Evolutionary conservation across 305 asterid species (phyloP).

Genomic region (Fraxinus latifolia): DNA sequence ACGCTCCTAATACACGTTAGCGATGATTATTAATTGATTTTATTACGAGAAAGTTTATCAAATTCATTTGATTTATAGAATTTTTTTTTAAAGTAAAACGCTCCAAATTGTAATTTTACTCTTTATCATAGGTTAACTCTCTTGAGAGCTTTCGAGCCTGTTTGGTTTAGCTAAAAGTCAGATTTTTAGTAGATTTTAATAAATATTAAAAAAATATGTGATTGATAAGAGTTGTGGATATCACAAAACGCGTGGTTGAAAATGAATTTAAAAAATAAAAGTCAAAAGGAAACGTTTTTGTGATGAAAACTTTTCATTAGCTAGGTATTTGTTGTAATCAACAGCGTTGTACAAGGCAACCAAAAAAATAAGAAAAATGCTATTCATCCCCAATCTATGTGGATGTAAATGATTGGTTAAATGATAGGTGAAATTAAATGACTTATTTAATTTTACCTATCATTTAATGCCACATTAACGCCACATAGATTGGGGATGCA

Average conservation of each 20-base stretch:
- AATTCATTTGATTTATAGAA: background rate
- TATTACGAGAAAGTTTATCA: background rate
- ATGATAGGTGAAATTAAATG: too few species aligned
- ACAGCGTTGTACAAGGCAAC: background rate
- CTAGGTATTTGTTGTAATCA: background rate
- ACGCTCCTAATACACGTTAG: background rate
- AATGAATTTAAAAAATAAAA: too few species aligned
- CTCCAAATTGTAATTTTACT: background rate
- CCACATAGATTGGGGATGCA: too few species aligned
- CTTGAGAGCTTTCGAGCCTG: background rate
- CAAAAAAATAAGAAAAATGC: background rate
- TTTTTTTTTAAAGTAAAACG: background rate
- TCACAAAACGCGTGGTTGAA: too few species aligned
- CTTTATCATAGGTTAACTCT: background rate
- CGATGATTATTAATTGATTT: background rate
- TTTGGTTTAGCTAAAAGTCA: background rate
- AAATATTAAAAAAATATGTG: too few species aligned
- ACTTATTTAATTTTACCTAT: too few species aligned
- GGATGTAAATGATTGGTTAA: too few species aligned
- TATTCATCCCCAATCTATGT: too few species aligned
- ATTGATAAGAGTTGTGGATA: background rate
- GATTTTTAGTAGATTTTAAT: too few species aligned
- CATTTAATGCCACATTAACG: too few species aligned
- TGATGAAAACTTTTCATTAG: background rate
- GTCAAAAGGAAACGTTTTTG: background rate